phyloP scores from a whole-genome alignment of 192 early-diverging fungal genomes.

The Geosiphon pyriformis region DNA sequence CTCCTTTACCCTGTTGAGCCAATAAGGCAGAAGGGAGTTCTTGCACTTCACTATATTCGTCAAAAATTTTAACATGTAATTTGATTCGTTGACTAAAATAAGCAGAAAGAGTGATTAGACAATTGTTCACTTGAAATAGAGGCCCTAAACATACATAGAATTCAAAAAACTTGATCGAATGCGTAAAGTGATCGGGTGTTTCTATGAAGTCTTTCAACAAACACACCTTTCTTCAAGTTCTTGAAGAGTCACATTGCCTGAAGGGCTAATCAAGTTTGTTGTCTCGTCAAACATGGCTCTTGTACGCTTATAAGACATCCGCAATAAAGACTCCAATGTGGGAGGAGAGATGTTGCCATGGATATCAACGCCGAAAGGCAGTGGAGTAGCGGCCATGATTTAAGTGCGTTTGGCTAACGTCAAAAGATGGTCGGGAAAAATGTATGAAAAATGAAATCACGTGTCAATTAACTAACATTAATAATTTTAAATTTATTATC shows the following conservation, averaged over 20 bases:
- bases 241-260: background rate
- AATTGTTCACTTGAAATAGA: background rate
- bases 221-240: conserved; percentile 23
- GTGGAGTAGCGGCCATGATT: too few species aligned
- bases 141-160: background rate
- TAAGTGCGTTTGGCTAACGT: too few species aligned
- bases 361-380: too few species aligned
- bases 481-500: too few species aligned
- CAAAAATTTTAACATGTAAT: conserved; percentile 10
- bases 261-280: background rate
- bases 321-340: background rate
- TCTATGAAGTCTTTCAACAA: too few species aligned
- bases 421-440: too few species aligned
- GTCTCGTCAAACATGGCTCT: conserved; percentile 10
- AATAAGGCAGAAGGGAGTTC: conserved; percentile 11
- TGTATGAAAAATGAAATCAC: too few species aligned
- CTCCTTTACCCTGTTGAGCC: conserved; percentile 3
- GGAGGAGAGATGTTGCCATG: too few species aligned
- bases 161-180: too few species aligned
- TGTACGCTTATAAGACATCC: conserved; percentile 13
- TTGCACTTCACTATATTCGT: conserved; percentile 19
- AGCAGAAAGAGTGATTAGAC: background rate
- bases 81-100: conserved; percentile 16
- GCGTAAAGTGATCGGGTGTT: too few species aligned
- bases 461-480: too few species aligned